phyloP scores from a whole-genome alignment of 108 stramenopile genomes.

The Mediolabrus comicus region DNA sequence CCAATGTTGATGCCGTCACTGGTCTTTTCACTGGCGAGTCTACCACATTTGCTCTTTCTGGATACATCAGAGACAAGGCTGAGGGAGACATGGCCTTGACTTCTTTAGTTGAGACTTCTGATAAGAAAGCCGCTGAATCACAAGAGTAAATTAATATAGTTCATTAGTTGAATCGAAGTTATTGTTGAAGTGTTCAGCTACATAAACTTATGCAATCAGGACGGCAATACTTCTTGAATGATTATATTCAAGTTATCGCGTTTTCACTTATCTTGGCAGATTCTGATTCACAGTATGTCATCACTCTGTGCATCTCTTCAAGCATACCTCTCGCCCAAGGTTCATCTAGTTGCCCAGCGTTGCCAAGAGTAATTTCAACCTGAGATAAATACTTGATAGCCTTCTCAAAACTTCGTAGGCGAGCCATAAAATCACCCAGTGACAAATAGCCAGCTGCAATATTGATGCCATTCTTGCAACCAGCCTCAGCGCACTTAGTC shows the following conservation, averaged over 20 bases:
- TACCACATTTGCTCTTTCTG: conserved; percentile 80
- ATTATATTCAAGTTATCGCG: background rate
- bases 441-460: conserved; percentile 30
- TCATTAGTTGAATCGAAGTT: conserved; percentile 1
- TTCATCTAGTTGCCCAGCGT: conserved; percentile 21
- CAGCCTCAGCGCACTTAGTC: conserved; percentile 21
- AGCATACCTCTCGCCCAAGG: conserved; percentile 31
- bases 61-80: conserved; percentile 91
- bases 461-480: conserved; percentile 40
- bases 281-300: conserved; percentile 26
- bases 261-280: conserved; percentile 6
- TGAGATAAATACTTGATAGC: conserved; percentile 26
- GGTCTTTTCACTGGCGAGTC: conserved; percentile 87
- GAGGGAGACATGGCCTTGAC: conserved; percentile 94
- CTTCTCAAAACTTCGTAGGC: conserved; percentile 30
- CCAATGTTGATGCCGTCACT: conserved; percentile 93
- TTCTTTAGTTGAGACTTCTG: conserved; percentile 71
- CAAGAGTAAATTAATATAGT: conserved; percentile 31
- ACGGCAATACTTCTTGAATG: too few relatives aligned
- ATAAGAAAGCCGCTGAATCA: conserved; percentile 46
- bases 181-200: too few relatives aligned
- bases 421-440: conserved; percentile 42
- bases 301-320: conserved; percentile 24
- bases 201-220: too few relatives aligned
- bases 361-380: conserved; percentile 12